Base-by-base conservation (phyloP, 768 basidiomycete species). In the Grammothele lineata region DNA sequence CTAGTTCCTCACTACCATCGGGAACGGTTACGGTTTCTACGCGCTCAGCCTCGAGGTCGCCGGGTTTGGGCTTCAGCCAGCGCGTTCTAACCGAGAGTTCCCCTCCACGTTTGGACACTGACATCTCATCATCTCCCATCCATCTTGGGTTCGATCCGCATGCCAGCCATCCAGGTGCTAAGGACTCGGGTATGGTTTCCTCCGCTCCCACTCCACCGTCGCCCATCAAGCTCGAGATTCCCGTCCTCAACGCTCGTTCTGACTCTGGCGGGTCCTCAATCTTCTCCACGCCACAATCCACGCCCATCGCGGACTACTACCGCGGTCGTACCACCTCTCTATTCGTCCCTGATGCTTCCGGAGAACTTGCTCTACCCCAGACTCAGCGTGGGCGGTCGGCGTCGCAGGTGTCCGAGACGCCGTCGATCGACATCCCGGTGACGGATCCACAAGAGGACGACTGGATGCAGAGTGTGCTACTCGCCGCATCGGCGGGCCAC, bases 401-500 rank as follows among this genome's bases (percentile, higher is more conserved):
- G 5, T 51, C 58, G 46, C 55, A 57, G 48, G 70, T 70, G 30
- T 74, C 75, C 22, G 74, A 75, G 48, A 75, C 73, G 55, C 62
- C 78, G 32, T 75, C 74, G 17, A 57, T 77, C 38, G 32, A 67
- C 25, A 40, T 66, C 50, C 62, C 55, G 47, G 53, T 56, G 57
- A 58, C 76, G 49, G 74, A 75, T 67, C 68, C 32, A 65, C 71
- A 34, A 72, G 51, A 71, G 48, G 83, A 79, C 40, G 78, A 87
- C 59, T 91, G 88, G 87, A 83, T 83, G 37, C 70, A 74, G 58
- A 85, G 81, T 55, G 87, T 90, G 40, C 62, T 90, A 48, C 63
- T 80, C 64, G 85, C 83, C n/a, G 85, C 56, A 1, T 40, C 46
- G 2, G 47, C 40, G 34, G 41, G 54, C 6, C 24, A 45, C 33